These are phyloP conservation scores for Globisporangium alternatum DNA, from an alignment of 352 stramenopile species.

Conservation along the genomic window DNA sequence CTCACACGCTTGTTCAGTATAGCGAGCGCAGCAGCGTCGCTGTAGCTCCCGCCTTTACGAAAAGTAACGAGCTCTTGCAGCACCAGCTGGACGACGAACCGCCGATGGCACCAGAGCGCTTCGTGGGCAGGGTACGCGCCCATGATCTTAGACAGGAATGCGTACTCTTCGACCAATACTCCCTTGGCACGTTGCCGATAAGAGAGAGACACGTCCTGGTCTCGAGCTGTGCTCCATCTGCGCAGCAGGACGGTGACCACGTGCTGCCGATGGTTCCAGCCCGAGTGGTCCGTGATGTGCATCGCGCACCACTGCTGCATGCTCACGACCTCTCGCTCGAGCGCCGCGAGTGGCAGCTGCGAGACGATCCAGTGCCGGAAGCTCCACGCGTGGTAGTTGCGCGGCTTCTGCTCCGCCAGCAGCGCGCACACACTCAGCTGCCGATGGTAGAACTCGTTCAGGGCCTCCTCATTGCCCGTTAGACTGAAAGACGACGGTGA, in stretches of 20 bases:
- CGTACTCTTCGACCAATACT: constrained; percentile 44
- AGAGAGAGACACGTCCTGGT: too few relatives aligned
- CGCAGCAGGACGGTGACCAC: constrained; percentile 32
- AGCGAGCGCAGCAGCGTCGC: neutral
- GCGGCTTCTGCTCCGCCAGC: constrained; percentile 58
- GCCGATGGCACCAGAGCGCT: constrained; percentile 77
- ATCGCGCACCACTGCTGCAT: constrained; percentile 63
- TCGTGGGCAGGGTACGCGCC: constrained; percentile 49
- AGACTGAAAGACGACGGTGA: neutral
- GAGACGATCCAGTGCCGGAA: constrained; percentile 77
- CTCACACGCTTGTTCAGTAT: constrained; percentile 2
- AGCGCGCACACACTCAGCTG: constrained; percentile 50
- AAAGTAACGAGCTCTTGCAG: constrained; percentile 15
- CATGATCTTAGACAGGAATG: constrained; percentile 52
- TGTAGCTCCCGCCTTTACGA: too few relatives aligned
- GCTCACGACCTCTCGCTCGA: constrained; percentile 37
- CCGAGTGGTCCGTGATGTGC: constrained; percentile 75
- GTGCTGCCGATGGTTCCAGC: constrained; percentile 79
- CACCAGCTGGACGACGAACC: constrained; percentile 55
- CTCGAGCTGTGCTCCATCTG: neutral
- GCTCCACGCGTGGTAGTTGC: constrained; percentile 86
- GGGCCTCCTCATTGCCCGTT: constrained; percentile 9
- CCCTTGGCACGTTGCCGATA: neutral
- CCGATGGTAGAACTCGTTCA: constrained; percentile 37
- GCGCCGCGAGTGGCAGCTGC: constrained; percentile 22